Base-by-base conservation (phyloP, 306 rosid genomes). In the Vigna trinervia region DNA sequence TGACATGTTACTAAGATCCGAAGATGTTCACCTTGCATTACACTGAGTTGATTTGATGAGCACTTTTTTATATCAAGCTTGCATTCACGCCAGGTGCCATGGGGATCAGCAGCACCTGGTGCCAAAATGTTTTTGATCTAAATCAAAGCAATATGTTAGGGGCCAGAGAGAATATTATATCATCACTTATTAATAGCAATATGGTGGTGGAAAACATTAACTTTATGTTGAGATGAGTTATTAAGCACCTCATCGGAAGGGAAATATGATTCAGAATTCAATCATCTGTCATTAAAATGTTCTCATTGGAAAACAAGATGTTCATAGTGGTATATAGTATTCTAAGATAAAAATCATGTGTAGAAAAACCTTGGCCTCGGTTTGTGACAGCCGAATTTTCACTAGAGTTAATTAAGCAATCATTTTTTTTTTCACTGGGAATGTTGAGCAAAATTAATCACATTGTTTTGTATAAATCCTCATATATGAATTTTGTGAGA, bases 81-180 rank as follows among this genome's bases (percentile, higher is more conserved):
- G 96, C 96, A 93, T 47, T 73, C 41, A 13, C 81, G 88, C 98
- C 98, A 93, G 6, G 52, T 73, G 62, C 96, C 96, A 50, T 88
- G 93, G 45, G 98, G 98, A 78, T 93, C 98, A 22, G 98, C 90
- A 60, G 86, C 96, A 22, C 96, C 96, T 0, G 98, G 97, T 19
- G 93, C 98, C 87, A 93, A 78, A 78, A 88, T 91, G 82, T 93
- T 93, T 86, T 86, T 93, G 50, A 93, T 82, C 98, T 93, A 90
- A 78, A 56, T 41, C 41, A 80, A 62, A 47, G 45, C 28, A 77
- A 73, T 11, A 64, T 17, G 13, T 58, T 43, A 60, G 65, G 50
- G 64, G 52, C 36, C 73, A 60, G 60, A 62, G 8, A 71, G 60
- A 45, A 39, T 3, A 39, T 3, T n/a, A 54, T 23, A 14, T 17